These are phyloP conservation scores for Casuarina cunninghamiana DNA, from an alignment of 306 rosid genomes.

Conservation along the genomic window DNA sequence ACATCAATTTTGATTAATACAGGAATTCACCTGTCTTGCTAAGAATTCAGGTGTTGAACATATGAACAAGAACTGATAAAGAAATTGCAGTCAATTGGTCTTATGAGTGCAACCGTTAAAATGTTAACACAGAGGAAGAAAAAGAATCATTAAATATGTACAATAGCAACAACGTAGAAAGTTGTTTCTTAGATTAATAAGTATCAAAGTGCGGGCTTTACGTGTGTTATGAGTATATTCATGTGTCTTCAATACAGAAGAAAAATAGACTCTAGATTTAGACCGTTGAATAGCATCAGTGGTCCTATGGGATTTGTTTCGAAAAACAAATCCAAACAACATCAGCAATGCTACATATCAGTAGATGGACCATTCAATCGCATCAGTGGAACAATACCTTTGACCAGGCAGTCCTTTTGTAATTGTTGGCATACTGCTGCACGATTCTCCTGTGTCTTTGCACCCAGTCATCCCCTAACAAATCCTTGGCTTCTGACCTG, in stretches of 20 bases:
- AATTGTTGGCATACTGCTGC: constrained; percentile 97
- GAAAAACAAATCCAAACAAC: constrained; percentile 12
- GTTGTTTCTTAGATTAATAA: not conserved
- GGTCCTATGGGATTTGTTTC: not conserved
- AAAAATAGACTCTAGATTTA: not conserved
- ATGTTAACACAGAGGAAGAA: not conserved
- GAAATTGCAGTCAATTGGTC: not conserved
- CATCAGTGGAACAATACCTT: constrained; percentile 55
- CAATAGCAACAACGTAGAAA: not conserved
- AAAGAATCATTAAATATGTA: not conserved
- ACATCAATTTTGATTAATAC: not conserved
- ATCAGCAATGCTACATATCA: constrained; percentile 21
- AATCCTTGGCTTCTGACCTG: constrained; percentile 99
- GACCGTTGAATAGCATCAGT: too few species aligned
- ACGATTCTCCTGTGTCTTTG: constrained; percentile 87
- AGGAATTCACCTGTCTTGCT: not conserved
- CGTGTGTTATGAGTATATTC: not conserved
- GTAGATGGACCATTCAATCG: not conserved
- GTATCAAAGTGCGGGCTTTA: not conserved
- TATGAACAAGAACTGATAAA: not conserved
- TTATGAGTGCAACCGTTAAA: not conserved
- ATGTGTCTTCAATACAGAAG: not conserved
- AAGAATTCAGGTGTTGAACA: not conserved
- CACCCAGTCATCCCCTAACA: constrained; percentile 99
- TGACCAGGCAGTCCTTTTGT: constrained; percentile 91